Evolutionary conservation across 129 eudicot species (phyloP), one percentile per base, ranked within the genome.

Genomic region (Kitagawia praeruptora): DNA sequence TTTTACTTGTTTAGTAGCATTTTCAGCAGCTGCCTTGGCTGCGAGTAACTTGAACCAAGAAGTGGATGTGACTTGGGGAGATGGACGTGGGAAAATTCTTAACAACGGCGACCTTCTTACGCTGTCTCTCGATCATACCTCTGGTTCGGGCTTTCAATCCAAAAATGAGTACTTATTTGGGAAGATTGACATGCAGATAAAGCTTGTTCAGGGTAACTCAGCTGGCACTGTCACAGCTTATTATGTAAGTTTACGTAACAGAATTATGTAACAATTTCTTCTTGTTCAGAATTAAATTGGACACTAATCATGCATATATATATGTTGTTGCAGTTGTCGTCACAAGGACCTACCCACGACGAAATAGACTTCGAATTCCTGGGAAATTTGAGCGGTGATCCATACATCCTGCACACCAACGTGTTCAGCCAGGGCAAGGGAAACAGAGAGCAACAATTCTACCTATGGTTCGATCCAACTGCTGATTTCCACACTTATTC

Each of bases 221-320:
- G 96, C 96, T 77, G 96, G 96, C 77, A 91, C 93, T 0, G 96
- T 91, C 79, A 89, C 91, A 4, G 86, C 96, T 2, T 91, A 87
- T 78, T 91, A 89, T 45, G 96, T 88, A 85, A 88, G 89, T 73
- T 41, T 70, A 67, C 28, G 71, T 7, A 58, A 58, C 71, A 70
- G 1, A 6, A 37, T 54, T 8, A 54, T 3, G 66, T 58, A n/a
- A 23, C 4, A 18, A n/a, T 58, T 61, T 61, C 15, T 61, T 25
- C 16, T 61, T 61, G 2, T 73, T 23, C 9, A 73, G 46, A 39
- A 21, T 7, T 4, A 21, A 1, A 8, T 18, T 6, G 16, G 14
- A 73, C 42, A 9, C 19, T 44, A 16, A 18, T 6, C 19, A 8
- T 39, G 34, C 1, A 51, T 41, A 2, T 2, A 51, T 41, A 2